Evolutionary conservation across 2,329 filamentous ascomycete genomes (phyloP).

Genomic region (Talaromyces sp.): DNA sequence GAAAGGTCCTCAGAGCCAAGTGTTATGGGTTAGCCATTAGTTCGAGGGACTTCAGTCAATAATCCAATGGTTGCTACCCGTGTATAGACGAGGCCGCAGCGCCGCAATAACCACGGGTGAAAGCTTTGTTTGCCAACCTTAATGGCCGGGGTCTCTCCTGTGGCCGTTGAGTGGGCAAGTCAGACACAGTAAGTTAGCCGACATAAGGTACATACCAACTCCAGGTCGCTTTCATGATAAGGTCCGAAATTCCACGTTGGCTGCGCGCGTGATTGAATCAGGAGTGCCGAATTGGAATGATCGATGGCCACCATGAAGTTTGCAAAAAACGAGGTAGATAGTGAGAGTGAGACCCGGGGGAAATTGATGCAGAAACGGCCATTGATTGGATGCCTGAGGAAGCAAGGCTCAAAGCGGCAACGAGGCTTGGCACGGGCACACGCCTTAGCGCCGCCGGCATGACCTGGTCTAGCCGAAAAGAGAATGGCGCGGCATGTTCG

Average conservation of each 20-base stretch:
- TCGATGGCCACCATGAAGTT: neutral
- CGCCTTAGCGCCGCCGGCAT: neutral
- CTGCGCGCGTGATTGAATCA: neutral
- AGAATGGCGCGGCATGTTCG: neutral
- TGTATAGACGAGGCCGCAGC: neutral
- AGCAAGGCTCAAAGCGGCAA: neutral
- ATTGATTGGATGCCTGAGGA: neutral
- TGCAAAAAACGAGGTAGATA: neutral
- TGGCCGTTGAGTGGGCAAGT: neutral
- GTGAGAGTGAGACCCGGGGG: neutral
- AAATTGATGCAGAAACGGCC: neutral
- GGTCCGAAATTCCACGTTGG: neutral
- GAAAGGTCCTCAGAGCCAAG: neutral
- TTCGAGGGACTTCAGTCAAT: neutral
- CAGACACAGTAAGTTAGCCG: neutral
- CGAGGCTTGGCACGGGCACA: neutral
- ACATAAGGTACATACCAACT: neutral
- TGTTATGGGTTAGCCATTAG: neutral
- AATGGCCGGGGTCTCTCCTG: neutral
- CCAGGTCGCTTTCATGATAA: neutral
- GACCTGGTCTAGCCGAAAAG: neutral
- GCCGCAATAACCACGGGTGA: neutral
- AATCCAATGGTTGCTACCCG: neutral
- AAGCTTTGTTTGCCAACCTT: neutral
- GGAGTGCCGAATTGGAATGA: neutral